A percentile compares a stretch with the other conserved stretches of the same genome.
Conservation (phyloP, 345 rosid genomes). For the Sisymbrium irio region DNA sequence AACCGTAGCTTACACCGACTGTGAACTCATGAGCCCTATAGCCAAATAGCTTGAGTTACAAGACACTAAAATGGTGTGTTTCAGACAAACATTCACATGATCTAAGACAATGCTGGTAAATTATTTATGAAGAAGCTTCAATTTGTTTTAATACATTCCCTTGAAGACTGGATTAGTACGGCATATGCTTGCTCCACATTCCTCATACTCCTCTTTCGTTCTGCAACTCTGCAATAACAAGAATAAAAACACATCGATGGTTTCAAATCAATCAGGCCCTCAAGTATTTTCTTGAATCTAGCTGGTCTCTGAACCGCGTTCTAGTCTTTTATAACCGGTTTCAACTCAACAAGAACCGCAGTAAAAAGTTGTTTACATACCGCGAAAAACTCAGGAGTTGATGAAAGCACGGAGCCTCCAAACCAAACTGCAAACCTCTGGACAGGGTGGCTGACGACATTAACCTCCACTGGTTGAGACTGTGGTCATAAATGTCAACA, state of each 20-base stretch:
- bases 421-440: slow-evolving; percentile 99
- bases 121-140: slow-evolving; percentile 15
- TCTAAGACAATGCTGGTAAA: neutral
- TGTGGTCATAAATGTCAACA: slow-evolving; percentile 15
- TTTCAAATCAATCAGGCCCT: slow-evolving; percentile 5
- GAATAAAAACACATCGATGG: neutral
- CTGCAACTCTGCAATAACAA: slow-evolving; percentile 73
- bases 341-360: neutral
- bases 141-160: slow-evolving; percentile 71
- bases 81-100: slow-evolving; percentile 24
- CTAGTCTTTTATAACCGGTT: neutral
- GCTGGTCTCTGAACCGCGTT: neutral
- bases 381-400: slow-evolving; percentile 93
- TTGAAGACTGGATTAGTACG: slow-evolving; percentile 99
- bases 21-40: neutral
- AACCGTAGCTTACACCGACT: slow-evolving; percentile 13
- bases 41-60: neutral
- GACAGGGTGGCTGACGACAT: slow-evolving; percentile 93
- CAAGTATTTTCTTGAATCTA: neutral
- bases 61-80: slow-evolving; percentile 1
- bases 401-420: slow-evolving; percentile 97
- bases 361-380: slow-evolving; percentile 34
- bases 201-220: slow-evolving; percentile 96
- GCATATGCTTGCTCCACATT: slow-evolving; percentile 96
- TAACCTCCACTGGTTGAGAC: slow-evolving; percentile 94